Percentiles rank a stretch among this genome's conserved stretches.
Evolutionary conservation across 2,329 filamentous ascomycete genomes (phyloP).

Genomic region (Claviceps spartinae): DNA sequence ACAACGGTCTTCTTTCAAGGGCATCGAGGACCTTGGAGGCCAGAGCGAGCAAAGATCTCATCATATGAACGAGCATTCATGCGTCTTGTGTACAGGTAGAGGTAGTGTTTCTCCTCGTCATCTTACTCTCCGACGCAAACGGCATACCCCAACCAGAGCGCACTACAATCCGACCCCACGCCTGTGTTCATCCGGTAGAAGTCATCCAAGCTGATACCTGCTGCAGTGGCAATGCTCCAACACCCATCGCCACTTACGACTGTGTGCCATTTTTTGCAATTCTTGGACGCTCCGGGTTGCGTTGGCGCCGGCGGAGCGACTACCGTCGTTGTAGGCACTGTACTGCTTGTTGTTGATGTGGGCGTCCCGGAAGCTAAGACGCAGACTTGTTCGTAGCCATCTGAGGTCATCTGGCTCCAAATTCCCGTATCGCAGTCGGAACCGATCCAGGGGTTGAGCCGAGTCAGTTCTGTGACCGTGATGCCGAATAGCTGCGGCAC

Average conservation of each 20-base stretch:
- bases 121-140: not conserved
- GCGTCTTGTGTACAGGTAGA: not conserved
- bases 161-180: not conserved
- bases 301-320: not conserved
- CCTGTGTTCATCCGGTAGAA: not conserved
- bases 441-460: constrained; percentile 1
- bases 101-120: not conserved
- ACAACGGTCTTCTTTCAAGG: too few relatives aligned
- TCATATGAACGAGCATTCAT: not conserved
- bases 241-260: not conserved
- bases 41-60: not conserved
- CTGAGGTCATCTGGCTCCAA: not conserved
- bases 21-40: too few relatives aligned
- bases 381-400: constrained; percentile 1
- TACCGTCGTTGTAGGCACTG: not conserved
- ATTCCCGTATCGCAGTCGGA: not conserved
- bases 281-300: not conserved
- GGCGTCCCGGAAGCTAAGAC: not conserved
- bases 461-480: not conserved
- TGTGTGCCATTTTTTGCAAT: not conserved
- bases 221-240: not conserved
- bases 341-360: not conserved
- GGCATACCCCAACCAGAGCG: not conserved
- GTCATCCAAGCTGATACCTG: not conserved
- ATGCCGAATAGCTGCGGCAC: not conserved